Base-by-base conservation (phyloP, 805 yeast species). In the Candida berthetii region DNA sequence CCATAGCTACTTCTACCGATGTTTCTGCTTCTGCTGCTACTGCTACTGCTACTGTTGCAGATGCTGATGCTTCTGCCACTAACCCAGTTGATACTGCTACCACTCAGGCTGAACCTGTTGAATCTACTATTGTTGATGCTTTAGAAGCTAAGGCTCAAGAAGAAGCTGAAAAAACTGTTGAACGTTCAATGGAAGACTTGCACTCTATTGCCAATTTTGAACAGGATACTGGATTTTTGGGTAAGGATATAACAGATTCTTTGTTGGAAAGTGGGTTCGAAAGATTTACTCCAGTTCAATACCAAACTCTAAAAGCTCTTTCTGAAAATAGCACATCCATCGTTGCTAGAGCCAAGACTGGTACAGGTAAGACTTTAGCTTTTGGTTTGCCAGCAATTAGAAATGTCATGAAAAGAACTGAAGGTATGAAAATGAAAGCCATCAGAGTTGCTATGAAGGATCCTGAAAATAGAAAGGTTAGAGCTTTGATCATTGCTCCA, bases 281-380 rank as follows among this genome's bases (percentile, higher is more conserved):
- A 7, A 65, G 69, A 11, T 68, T 85, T 49, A 85, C 93, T 1
- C 75, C 80, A 3, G 91, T 85, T 24, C 95, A 85, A 58, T 73
- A 75, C 43, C 66, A 71, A 48, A 68, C 89, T 11, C 70, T 85
- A 36, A 65, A 71, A 37, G 83, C 85, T 18, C 70, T 78, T 34
- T 62, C 84, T 32, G 54, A 66, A 14, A 66, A 68, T 32, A 66
- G 72, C n/a, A 60, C 69, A 15, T 90, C 91, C 48, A 69, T 87
- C 35, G 87, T 89, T 18, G 89, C 88, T 31, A 73, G 95, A 54
- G 96, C 97, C 22, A 87, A 87, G 60, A 89, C 97, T 3, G 97
- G 97, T 59, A 89, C 97, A 2, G 97, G 97, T 55, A 89, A 89
- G 61, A 89, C 97, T 0, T 78, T 85, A 47, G 95, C 96, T 0